These are phyloP conservation scores for Candida succiphila DNA, from an alignment of 805 yeast species.

Conservation along the genomic window DNA sequence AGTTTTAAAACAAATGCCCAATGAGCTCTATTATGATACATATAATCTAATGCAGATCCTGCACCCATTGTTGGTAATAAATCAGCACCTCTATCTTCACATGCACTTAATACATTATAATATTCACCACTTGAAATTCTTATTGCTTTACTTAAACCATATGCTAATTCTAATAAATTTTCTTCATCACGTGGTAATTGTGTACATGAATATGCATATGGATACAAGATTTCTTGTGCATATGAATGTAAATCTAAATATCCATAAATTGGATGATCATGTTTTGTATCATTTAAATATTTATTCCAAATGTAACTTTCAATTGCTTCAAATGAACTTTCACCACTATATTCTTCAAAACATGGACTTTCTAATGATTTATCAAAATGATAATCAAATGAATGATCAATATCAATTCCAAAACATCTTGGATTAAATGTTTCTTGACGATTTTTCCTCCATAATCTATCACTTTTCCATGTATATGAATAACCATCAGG, in stretches of 20 bases:
- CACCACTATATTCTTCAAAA: constrained; percentile 78
- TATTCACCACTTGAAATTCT: constrained; percentile 51
- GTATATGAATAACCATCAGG: constrained; percentile 88
- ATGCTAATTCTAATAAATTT: constrained; percentile 70
- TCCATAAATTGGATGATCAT: constrained; percentile 56
- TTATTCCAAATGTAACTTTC: constrained; percentile 43
- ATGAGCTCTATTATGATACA: constrained; percentile 73
- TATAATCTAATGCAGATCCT: constrained; percentile 72
- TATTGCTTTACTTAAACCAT: constrained; percentile 69
- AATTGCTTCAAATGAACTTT: constrained; percentile 53
- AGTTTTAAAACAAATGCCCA: constrained; percentile 82
- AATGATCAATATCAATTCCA: constrained; percentile 84
- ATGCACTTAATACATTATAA: constrained; percentile 68
- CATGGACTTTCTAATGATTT: constrained; percentile 58
- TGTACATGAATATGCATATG: constrained; percentile 73
- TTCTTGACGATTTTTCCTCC: constrained; percentile 84
- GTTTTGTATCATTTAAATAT: constrained; percentile 37
- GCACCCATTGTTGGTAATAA: constrained; percentile 65
- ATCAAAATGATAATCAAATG: constrained; percentile 69
- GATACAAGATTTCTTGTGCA: constrained; percentile 73
- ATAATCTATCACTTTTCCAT: constrained; percentile 71
- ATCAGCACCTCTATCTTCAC: constrained; percentile 70
- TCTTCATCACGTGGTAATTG: constrained; percentile 71
- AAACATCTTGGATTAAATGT: constrained; percentile 56
- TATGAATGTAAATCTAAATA: constrained; percentile 80